phyloP scores from a whole-genome alignment of 2,329 filamentous ascomycete genomes.

The Pseudogymnoascus sp. region DNA sequence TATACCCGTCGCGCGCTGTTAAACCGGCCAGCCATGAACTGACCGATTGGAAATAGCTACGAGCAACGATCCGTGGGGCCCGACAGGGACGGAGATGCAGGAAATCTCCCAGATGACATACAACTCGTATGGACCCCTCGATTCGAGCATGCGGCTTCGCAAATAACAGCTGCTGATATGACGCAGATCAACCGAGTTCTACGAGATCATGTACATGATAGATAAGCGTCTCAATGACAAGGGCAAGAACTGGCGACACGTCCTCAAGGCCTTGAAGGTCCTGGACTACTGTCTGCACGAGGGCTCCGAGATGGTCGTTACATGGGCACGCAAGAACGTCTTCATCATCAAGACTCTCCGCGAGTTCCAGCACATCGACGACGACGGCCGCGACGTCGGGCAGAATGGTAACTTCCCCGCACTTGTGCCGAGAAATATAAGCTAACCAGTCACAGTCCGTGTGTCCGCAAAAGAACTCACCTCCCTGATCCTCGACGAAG shows the following conservation, averaged over 20 bases:
- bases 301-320: slow-evolving; percentile 91
- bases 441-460: slow-evolving; percentile 57
- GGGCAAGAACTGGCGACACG: slow-evolving; percentile 98
- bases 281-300: slow-evolving; percentile 97
- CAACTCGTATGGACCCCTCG: slow-evolving; percentile 64
- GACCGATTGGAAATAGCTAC: slow-evolving; percentile 57
- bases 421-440: neutral
- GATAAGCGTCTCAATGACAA: slow-evolving; percentile 98
- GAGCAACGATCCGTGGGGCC: slow-evolving; percentile 98
- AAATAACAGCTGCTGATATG: slow-evolving; percentile 7
- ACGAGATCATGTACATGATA: slow-evolving; percentile 99
- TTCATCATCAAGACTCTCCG: slow-evolving; percentile 98
- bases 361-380: slow-evolving; percentile 94
- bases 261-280: slow-evolving; percentile 94
- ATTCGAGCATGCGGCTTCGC: neutral
- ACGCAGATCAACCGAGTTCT: slow-evolving; percentile 79
- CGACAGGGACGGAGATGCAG: slow-evolving; percentile 95
- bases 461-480: slow-evolving; percentile 95
- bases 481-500: slow-evolving; percentile 84
- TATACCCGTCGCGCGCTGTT: slow-evolving; percentile 22
- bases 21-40: slow-evolving; percentile 7
- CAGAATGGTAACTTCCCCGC: slow-evolving; percentile 68
- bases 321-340: slow-evolving; percentile 95
- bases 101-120: slow-evolving; percentile 97
- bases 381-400: slow-evolving; percentile 90